These are phyloP conservation scores for Fonsecaea pugnacius DNA, from an alignment of 2,329 filamentous ascomycete genomes.

Conservation along the genomic window DNA sequence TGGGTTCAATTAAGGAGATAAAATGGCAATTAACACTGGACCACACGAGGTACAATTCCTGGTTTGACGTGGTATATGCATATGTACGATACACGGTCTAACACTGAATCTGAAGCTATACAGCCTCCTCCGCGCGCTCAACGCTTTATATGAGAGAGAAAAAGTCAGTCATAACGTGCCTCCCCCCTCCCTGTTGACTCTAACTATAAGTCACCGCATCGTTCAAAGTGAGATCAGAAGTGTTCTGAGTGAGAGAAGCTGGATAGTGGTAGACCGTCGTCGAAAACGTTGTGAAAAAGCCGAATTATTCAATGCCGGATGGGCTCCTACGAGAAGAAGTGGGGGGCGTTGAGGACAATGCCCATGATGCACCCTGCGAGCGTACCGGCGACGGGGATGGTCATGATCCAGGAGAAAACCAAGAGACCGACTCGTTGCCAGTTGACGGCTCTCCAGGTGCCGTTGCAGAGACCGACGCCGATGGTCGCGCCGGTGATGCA, in stretches of 20 bases:
- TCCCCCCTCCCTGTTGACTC: no score
- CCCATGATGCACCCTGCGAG: slow-evolving; percentile 60
- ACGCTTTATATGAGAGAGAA: no score
- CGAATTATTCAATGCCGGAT: not conserved
- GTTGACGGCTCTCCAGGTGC: slow-evolving; percentile 72
- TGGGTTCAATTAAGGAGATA: no score
- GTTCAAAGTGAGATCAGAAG: no score
- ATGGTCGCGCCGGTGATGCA: slow-evolving; percentile 81
- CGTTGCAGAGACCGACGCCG: slow-evolving; percentile 78
- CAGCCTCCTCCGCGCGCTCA: no score
- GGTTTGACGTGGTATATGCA: no score
- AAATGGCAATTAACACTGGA: no score
- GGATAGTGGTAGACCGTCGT: not conserved
- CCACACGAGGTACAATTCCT: no score
- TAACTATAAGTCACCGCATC: no score
- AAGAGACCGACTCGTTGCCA: slow-evolving; percentile 73
- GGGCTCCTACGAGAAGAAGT: slow-evolving; percentile 46
- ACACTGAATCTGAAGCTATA: no score
- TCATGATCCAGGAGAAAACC: slow-evolving; percentile 69
- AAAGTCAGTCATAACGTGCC: no score
- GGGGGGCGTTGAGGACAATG: slow-evolving; percentile 62
- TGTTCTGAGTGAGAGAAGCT: not conserved
- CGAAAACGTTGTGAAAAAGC: not conserved
- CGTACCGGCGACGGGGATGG: slow-evolving; percentile 65
- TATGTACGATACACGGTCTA: no score